Evolutionary conservation across 495 filamentous ascomycete genomes (phyloP).

Genomic region (Aspergillus incahuasiensis): DNA sequence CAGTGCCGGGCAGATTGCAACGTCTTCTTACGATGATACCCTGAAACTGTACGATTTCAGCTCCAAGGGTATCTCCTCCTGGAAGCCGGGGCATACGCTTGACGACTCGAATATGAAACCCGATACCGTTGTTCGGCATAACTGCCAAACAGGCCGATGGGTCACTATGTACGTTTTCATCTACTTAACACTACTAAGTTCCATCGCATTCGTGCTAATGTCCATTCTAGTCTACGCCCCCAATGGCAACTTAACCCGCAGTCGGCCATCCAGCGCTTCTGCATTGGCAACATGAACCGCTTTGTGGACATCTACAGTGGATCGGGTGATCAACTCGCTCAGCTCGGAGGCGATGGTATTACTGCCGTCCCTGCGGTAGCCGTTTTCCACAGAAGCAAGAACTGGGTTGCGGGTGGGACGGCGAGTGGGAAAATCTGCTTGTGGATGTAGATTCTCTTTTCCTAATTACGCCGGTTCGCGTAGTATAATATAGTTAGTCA

Average conservation of each 20-base stretch:
- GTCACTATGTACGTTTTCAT: constrained; percentile 57
- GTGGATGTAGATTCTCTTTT: constrained; percentile 61
- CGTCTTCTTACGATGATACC: constrained; percentile 89
- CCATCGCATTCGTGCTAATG: constrained; percentile 14
- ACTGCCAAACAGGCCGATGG: constrained; percentile 91
- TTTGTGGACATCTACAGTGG: constrained; percentile 86
- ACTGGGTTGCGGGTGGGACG: constrained; percentile 92
- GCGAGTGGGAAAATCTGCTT: constrained; percentile 89
- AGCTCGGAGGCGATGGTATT: constrained; percentile 82
- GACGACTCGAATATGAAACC: constrained; percentile 63
- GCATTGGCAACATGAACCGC: constrained; percentile 95
- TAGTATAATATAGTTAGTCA: neutral
- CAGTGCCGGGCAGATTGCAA: constrained; percentile 74
- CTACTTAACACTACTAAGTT: neutral
- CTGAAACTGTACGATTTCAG: constrained; percentile 85
- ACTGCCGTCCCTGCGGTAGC: constrained; percentile 92
- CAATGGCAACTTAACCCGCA: constrained; percentile 83
- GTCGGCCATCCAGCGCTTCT: constrained; percentile 77
- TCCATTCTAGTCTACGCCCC: constrained; percentile 66
- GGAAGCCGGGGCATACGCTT: constrained; percentile 58
- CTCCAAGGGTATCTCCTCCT: constrained; percentile 50
- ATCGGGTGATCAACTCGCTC: constrained; percentile 81
- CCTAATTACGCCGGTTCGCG: neutral
- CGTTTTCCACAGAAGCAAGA: constrained; percentile 77
- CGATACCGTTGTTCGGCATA: constrained; percentile 66